Evolutionary conservation across 2,329 filamentous ascomycete genomes (phyloP), one percentile per base, ranked within the genome.

Genomic region (Colletotrichum sublineola): DNA sequence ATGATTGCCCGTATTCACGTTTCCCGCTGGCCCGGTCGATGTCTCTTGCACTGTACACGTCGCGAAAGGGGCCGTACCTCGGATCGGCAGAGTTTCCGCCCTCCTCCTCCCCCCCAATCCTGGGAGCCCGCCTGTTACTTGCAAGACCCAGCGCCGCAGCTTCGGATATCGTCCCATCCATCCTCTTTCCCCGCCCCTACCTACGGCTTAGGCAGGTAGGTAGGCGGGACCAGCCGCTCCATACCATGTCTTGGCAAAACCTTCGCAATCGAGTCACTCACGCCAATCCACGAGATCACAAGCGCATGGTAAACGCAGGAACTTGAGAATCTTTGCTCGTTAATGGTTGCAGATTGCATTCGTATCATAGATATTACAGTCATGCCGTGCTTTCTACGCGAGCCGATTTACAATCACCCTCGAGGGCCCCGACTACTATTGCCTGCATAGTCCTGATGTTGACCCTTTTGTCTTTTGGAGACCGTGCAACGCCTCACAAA

Each of bases 361-460:
- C 20, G 20, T 57, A 29, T 12, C 50, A 15, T 18, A 20, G 5
- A 2, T 1, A 53, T 33, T 20, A 57, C 44, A 52, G 24, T 11
- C 31, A 31, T 31, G 24, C 20, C 29, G 20, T 53, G 14, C 9
- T 5, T 29, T n/a, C 24, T 44, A 18, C 61, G 9, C 44, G 38
- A 24, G 15, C 15, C n/a, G 14, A 2, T n/a, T 42, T 9, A 15
- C 20, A 63, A 63, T 60, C n/a, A 58, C 24, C 44, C 29, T 24
- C 31, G 20, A 9, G n/a, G 33, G 38, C n/a, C 55, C 56, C 33
- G 65, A 60, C 58, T 55, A 55, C 63, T 63, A 55, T 72, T 69
- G 65, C 69, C 64, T 64, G 69, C 69, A 65, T 65, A 72, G 69
- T 69, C 69, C 58, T 46, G 38, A 20, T 55, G 44, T 71, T 71